Evolutionary conservation across 148 eudicot species (phyloP), one percentile per base, ranked within the genome.

Genomic region (Hydrangea macrophylla): DNA sequence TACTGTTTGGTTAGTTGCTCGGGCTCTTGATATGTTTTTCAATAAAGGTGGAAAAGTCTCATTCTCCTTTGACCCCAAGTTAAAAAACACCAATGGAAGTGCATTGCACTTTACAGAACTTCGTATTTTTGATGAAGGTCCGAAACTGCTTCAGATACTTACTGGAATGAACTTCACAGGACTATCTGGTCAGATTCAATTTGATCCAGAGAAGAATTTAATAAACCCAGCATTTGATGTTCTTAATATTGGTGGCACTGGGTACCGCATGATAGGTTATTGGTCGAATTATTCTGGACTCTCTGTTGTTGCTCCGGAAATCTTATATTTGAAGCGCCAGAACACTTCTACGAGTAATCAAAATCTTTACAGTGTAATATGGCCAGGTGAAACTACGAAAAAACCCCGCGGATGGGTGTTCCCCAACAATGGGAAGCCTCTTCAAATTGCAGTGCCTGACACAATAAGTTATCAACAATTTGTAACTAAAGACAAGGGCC

Each of bases 401-500:
- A 58, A 50, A 62, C 98, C 98, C 64, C 85, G 90, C 27, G 98
- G 98, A 56, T 92, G 98, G 98, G 88, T 90, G 57, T 92, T 92
- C 71, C 92, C 96, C 2, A 81, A 92, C 62, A 90, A 92, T 76
- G 98, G 98, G 32, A 80, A 81, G 71, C 90, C 92, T 58, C 69
- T 92, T 62, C 74, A 26, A 42, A 90, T 92, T 67, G 96, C 78
- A 27, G 98, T 92, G 48, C 98, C 98, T 51, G 35, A 86, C 62
- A 83, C 92, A 60, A 84, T 84, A 64, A 81, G 84, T 76, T 92
- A 75, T 56, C 76, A 78, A 55, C 80, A 85, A 39, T 68, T 84
- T 69, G 90, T 86, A 9, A 63, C 77, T 22, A 82, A 79, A 70
- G 90, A 76, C 68, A 83, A 83, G 17, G 82, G 84, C 27, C 80